phyloP scores from a whole-genome alignment of 2,329 filamentous ascomycete species.

The Lachnellula occidentalis region DNA sequence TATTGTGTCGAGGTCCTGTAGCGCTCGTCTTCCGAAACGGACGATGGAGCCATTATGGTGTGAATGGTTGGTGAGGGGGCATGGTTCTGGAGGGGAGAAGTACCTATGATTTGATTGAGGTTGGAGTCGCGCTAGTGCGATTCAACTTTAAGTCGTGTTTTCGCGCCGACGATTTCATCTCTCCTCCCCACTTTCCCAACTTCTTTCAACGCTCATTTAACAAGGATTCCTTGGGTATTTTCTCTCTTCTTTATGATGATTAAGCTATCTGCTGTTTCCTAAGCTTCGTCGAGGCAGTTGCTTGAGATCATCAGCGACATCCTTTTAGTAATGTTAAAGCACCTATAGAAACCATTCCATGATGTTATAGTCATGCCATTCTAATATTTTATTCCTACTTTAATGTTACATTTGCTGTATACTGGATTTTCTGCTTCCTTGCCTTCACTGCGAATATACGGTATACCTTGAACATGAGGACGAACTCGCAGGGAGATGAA shows the following conservation, averaged over 20 bases:
- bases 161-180: neutral
- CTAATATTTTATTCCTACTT: neutral
- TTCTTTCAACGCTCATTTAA: neutral
- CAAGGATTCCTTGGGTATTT: too few relatives aligned
- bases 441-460: too few relatives aligned
- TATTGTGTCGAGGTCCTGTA: conserved; percentile 90
- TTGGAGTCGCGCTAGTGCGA: neutral
- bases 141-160: neutral
- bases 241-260: too few relatives aligned
- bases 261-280: too few relatives aligned
- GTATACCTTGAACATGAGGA: too few relatives aligned
- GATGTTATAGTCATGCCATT: neutral
- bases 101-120: neutral
- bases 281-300: too few relatives aligned
- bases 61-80: neutral
- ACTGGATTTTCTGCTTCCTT: neutral
- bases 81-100: neutral
- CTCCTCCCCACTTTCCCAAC: neutral
- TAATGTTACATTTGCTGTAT: neutral
- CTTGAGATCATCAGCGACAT: too few relatives aligned
- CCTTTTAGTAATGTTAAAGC: too few relatives aligned
- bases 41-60: neutral
- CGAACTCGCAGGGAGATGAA: too few relatives aligned
- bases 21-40: conserved; percentile 67
- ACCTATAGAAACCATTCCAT: too few relatives aligned